Conservation (phyloP, 2,329 filamentous ascomycete genomes). For the Penicillium sp. region DNA sequence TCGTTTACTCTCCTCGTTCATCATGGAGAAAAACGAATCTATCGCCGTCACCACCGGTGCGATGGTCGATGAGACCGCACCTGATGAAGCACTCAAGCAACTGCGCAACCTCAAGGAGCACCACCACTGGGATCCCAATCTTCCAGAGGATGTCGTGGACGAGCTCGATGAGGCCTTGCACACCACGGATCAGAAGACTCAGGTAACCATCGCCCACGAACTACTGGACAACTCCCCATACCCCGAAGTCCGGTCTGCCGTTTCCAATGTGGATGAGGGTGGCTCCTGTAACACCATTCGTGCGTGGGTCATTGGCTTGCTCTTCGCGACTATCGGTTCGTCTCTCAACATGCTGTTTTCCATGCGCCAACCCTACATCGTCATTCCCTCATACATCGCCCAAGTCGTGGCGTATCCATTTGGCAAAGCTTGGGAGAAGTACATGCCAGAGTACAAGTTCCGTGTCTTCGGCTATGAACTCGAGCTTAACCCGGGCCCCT, state of each 20-base stretch:
- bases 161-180: slow-evolving; percentile 62
- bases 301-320: slow-evolving; percentile 63
- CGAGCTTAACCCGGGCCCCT: slow-evolving; percentile 47
- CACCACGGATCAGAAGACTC: slow-evolving; percentile 58
- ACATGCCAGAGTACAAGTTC: slow-evolving; percentile 41
- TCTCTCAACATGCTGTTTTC: slow-evolving; percentile 63
- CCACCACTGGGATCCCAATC: slow-evolving; percentile 66
- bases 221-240: slow-evolving; percentile 69
- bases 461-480: slow-evolving; percentile 40
- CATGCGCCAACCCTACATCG: slow-evolving; percentile 59
- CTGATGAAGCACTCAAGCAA: slow-evolving; percentile 28
- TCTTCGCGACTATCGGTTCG: slow-evolving; percentile 65
- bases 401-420: slow-evolving; percentile 64
- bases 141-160: slow-evolving; percentile 63
- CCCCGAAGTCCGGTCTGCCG: slow-evolving; percentile 66
- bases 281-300: slow-evolving; percentile 66
- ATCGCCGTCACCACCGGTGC: slow-evolving; percentile 22
- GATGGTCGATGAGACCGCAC: slow-evolving; percentile 23
- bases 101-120: slow-evolving; percentile 61
- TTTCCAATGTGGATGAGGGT: slow-evolving; percentile 66
- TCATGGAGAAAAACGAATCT: slow-evolving; percentile 25
- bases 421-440: slow-evolving; percentile 42
- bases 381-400: slow-evolving; percentile 63
- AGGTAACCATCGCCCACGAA: slow-evolving; percentile 59
- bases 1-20: neutral